phyloP scores from a whole-genome alignment of 2,329 filamentous ascomycete species.

The Exophiala sp. region DNA sequence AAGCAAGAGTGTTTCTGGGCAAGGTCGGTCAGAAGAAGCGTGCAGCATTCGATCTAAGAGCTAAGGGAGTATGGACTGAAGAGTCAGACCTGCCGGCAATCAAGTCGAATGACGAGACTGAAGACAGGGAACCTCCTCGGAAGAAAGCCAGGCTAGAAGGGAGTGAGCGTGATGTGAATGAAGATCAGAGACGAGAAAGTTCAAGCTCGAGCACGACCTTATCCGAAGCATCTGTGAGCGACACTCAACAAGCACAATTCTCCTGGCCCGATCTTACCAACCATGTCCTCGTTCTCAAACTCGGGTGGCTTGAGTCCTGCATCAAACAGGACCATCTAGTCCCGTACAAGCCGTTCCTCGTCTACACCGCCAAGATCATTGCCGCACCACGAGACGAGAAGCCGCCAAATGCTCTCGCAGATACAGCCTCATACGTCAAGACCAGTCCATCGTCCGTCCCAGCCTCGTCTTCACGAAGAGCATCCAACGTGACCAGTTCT shows the following conservation, averaged over 20 bases:
- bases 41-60: conserved; percentile 73
- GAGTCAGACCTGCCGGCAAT: conserved; percentile 27
- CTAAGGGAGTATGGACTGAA: conserved; percentile 56
- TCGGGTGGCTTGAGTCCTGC: conserved; percentile 54
- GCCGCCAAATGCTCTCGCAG: conserved; percentile 8
- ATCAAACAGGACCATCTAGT: conserved; percentile 41
- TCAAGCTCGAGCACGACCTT: conserved; percentile 9
- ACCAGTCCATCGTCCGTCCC: conserved; percentile 3
- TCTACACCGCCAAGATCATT: conserved; percentile 50
- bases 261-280: conserved; percentile 29
- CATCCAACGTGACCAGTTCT: not conserved
- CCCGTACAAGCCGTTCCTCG: conserved; percentile 47
- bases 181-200: not conserved
- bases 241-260: not conserved
- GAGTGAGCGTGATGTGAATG: conserved; percentile 8
- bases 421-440: conserved; percentile 15
- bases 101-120: not conserved
- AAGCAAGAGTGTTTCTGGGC: conserved; percentile 72
- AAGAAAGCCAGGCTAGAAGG: conserved; percentile 13
- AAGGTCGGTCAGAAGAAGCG: conserved; percentile 67
- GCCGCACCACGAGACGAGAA: conserved; percentile 33
- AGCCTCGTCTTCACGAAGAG: not conserved
- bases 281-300: conserved; percentile 48
- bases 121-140: conserved; percentile 3
- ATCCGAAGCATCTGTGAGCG: conserved; percentile 6